Percentiles rank a stretch among this genome's conserved stretches.
These are phyloP conservation scores for Sugiyamaella floridensis DNA, from an alignment of 805 yeast genomes.

Conservation along the genomic window DNA sequence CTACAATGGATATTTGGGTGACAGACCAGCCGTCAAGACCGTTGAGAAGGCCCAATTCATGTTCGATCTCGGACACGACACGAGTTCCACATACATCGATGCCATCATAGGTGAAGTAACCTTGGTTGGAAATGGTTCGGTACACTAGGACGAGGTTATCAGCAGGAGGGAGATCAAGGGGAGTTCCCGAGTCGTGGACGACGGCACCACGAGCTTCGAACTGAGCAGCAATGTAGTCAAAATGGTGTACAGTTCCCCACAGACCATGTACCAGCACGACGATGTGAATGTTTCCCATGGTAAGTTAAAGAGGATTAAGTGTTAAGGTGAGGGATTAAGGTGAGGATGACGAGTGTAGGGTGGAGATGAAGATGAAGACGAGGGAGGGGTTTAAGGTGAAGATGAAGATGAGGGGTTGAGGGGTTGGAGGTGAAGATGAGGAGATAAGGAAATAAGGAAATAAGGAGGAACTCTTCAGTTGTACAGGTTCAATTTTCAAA, in stretches of 20 bases:
- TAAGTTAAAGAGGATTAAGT: neutral
- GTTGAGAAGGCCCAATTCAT: conserved; percentile 29
- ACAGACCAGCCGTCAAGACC: conserved; percentile 32
- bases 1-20: conserved; percentile 66
- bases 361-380: no score
- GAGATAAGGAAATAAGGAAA: no score
- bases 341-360: no score
- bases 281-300: conserved; percentile 39
- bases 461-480: no score
- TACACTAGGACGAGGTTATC: conserved; percentile 37
- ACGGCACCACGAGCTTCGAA: conserved; percentile 30
- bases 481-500: no score
- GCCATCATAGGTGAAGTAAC: conserved; percentile 79
- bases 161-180: conserved; percentile 1
- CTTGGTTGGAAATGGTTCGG: conserved; percentile 54
- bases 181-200: conserved; percentile 11
- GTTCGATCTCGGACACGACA: conserved; percentile 58
- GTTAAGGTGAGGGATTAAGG: no score
- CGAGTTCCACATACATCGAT: conserved; percentile 77
- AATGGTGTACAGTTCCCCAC: conserved; percentile 73
- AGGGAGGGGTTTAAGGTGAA: no score
- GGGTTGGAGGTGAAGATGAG: no score
- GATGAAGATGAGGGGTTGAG: no score
- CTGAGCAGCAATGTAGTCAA: conserved; percentile 51
- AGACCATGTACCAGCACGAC: conserved; percentile 60